phyloP scores from a whole-genome alignment of 305 asterid genomes.

The Andrographis paniculata region DNA sequence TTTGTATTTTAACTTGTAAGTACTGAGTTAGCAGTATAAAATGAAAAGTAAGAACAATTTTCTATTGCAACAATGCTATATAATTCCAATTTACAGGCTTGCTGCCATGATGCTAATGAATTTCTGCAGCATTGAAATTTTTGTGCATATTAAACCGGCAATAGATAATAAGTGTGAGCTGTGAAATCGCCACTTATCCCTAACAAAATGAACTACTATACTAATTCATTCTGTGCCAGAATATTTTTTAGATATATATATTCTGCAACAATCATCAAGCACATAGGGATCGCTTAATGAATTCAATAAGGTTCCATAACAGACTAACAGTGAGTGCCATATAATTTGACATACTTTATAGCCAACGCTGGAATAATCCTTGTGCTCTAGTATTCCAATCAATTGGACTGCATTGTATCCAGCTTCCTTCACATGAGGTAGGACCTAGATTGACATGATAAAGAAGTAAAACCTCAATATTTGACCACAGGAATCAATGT shows the following conservation, averaged over 20 bases:
- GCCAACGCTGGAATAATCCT: conserved; percentile 87
- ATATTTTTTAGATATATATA: no score
- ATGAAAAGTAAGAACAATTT: no score
- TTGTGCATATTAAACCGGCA: no score
- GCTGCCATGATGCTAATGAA: background rate
- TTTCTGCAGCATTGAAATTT: background rate
- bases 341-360: conserved; percentile 57
- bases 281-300: conserved; percentile 6
- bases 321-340: conserved; percentile 10
- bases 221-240: no score
- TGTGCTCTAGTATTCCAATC: conserved; percentile 93
- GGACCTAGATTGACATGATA: conserved; percentile 45
- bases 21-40: no score
- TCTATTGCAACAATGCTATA: background rate
- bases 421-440: conserved; percentile 84
- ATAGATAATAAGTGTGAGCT: no score
- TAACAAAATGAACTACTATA: no score
- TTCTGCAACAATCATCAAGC: background rate
- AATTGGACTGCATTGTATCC: conserved; percentile 93
- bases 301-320: conserved; percentile 6
- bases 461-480: conserved; percentile 16
- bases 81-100: background rate
- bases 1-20: no score
- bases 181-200: no score
- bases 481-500: conserved; percentile 1